Conservation (phyloP, 1,284 basidiomycete genomes). For the Ceratobasidium sp. region DNA sequence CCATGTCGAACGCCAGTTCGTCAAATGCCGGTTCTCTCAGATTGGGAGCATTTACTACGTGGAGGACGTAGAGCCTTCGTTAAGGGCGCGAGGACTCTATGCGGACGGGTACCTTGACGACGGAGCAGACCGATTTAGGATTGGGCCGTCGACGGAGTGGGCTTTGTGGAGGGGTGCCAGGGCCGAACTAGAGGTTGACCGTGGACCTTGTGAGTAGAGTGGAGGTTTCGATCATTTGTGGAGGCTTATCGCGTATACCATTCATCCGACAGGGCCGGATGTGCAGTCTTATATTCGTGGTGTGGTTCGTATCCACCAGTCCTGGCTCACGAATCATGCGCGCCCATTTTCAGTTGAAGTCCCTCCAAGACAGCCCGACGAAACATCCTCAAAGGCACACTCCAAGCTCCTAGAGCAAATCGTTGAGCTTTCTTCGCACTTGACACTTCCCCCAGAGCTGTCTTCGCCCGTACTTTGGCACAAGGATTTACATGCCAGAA, state of each 20-base stretch:
- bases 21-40: constrained; percentile 53
- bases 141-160: constrained; percentile 53
- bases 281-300: constrained; percentile 1
- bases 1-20: constrained; percentile 51
- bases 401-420: constrained; percentile 30
- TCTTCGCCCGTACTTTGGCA: constrained; percentile 38
- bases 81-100: constrained; percentile 51
- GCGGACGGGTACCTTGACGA: constrained; percentile 35
- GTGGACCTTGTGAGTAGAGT: constrained; percentile 54
- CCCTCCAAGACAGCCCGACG: constrained; percentile 39
- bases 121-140: constrained; percentile 51
- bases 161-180: constrained; percentile 54
- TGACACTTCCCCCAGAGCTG: constrained; percentile 18
- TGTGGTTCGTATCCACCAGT: constrained; percentile 46
- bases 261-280: constrained; percentile 12
- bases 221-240: not conserved
- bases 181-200: constrained; percentile 50
- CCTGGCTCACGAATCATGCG: constrained; percentile 28
- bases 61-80: constrained; percentile 54
- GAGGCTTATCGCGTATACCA: too few species aligned
- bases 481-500: constrained; percentile 48
- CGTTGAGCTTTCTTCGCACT: constrained; percentile 42
- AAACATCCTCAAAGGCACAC: constrained; percentile 44
- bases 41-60: constrained; percentile 59
- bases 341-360: constrained; percentile 25